phyloP scores from a whole-genome alignment of 2,329 filamentous ascomycete genomes.

The Aphanocladium album region DNA sequence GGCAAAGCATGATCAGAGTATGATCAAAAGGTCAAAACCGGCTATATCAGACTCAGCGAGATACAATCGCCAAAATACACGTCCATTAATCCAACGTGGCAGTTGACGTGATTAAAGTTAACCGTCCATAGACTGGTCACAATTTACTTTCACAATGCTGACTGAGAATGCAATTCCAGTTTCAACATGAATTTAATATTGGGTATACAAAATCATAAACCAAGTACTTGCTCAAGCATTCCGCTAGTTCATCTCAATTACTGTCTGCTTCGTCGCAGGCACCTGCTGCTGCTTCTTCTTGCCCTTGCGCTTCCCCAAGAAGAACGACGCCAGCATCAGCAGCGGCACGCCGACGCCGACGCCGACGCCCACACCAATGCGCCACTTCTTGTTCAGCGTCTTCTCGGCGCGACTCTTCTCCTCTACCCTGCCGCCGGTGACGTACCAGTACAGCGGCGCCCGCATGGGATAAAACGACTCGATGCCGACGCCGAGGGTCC shows the following conservation, averaged over 20 bases:
- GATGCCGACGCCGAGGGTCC: neutral
- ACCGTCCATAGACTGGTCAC: no score
- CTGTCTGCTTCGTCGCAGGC: neutral
- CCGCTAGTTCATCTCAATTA: neutral
- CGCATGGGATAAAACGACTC: neutral
- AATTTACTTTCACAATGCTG: no score
- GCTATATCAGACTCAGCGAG: no score
- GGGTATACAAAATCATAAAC: neutral
- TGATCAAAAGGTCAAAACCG: no score
- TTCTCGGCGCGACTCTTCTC: neutral
- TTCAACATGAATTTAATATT: neutral
- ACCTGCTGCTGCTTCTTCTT: neutral
- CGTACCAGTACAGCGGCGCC: neutral
- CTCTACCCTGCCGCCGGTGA: neutral
- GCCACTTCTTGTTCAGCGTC: neutral
- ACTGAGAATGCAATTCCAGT: no score
- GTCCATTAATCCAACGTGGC: no score
- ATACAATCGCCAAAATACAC: no score
- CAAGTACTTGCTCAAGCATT: neutral
- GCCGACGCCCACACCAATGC: conserved; percentile 12
- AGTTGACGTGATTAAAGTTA: neutral
- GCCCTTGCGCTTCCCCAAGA: neutral
- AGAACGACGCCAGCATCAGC: neutral
- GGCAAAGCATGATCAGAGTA: no score
- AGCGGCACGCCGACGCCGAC: conserved; percentile 18